These are phyloP conservation scores for Fusarium tuaranense DNA, from an alignment of 2,329 filamentous ascomycete genomes.

Conservation along the genomic window DNA sequence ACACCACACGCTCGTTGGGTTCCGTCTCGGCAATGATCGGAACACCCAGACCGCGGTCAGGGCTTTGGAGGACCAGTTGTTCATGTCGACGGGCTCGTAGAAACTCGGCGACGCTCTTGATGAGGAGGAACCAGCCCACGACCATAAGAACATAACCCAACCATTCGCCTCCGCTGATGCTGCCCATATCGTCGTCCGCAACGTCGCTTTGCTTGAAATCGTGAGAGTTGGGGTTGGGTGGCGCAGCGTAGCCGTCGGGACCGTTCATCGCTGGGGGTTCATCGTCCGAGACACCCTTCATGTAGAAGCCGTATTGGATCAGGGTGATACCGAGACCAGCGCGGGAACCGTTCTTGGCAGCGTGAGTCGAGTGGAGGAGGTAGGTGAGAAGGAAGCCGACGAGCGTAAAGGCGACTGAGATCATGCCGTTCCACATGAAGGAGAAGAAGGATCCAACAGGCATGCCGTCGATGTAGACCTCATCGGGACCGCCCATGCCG, in stretches of 20 bases:
- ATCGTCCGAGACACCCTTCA: slow-evolving; percentile 74
- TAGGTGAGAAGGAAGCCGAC: slow-evolving; percentile 98
- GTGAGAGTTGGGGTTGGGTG: slow-evolving; percentile 90
- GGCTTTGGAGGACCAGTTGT: slow-evolving; percentile 91
- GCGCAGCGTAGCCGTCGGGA: slow-evolving; percentile 73
- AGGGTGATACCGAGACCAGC: slow-evolving; percentile 95
- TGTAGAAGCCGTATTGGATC: slow-evolving; percentile 96
- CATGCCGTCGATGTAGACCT: slow-evolving; percentile 97
- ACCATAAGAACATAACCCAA: slow-evolving; percentile 95
- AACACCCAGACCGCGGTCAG: slow-evolving; percentile 85
- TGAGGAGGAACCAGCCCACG: slow-evolving; percentile 97
- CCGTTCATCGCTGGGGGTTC: slow-evolving; percentile 59
- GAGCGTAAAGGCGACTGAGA: slow-evolving; percentile 96
- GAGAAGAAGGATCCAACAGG: slow-evolving; percentile 90
- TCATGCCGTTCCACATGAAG: slow-evolving; percentile 94
- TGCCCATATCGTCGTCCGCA: slow-evolving; percentile 57
- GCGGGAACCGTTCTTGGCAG: slow-evolving; percentile 96
- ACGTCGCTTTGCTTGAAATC: slow-evolving; percentile 84
- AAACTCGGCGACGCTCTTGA: slow-evolving; percentile 93
- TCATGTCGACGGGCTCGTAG: slow-evolving; percentile 89
- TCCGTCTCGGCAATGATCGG: slow-evolving; percentile 91
- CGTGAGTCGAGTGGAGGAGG: slow-evolving; percentile 96
- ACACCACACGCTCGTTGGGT: slow-evolving; percentile 80
- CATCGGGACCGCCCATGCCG: slow-evolving; percentile 88
- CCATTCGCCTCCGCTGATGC: slow-evolving; percentile 84